Evolutionary conservation across 768 basidiomycete genomes (phyloP), one percentile per base, ranked within the genome.

Genomic region (Boletus reticuloceps): DNA sequence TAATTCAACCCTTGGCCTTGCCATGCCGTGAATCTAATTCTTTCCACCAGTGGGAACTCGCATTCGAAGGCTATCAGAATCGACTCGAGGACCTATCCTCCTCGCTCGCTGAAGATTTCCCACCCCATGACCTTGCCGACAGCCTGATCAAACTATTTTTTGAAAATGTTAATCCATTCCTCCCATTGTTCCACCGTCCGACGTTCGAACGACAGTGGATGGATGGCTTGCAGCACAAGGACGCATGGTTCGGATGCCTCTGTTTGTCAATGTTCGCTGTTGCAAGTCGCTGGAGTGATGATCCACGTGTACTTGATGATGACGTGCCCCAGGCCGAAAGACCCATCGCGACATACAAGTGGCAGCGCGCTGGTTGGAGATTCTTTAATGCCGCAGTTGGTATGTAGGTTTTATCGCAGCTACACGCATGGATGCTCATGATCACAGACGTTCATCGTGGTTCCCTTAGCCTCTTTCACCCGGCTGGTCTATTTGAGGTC

Each of bases 131-230:
- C 54, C 80, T 93, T 17, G 79, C 79, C 9, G 64, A 70, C 29
- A 66, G 60, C 17, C 76, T 97, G 31, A 81, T 94, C 59, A 72
- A 82, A 38, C 73, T 86, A 29, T 94, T 83, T 66, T 96, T 96
- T 61, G 59, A 71, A 3, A 75, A 84, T 55, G 69, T 78, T 47
- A 88, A 92, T 63, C 63, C 67, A 29, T 74, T 81, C 36, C 76
- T 83, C 51, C 89, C 90, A 9, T 70, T 94, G 19, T 74, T 94
- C 29, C 89, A 93, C 64, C 79, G 78, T 20, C 83, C 83, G 6
- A 84, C 85, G 0, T 93, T 94, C 63, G 74, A 82, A 37, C 76
- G 77, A 16, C 82, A 86, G 44, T 85, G 83, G 75, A 72, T 64
- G 32, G 77, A 81, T 2, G 74, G 74, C 9, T 63, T 86, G 25